These are phyloP conservation scores for Phytophthora europaea DNA, from an alignment of 352 stramenopile species.

Conservation along the genomic window DNA sequence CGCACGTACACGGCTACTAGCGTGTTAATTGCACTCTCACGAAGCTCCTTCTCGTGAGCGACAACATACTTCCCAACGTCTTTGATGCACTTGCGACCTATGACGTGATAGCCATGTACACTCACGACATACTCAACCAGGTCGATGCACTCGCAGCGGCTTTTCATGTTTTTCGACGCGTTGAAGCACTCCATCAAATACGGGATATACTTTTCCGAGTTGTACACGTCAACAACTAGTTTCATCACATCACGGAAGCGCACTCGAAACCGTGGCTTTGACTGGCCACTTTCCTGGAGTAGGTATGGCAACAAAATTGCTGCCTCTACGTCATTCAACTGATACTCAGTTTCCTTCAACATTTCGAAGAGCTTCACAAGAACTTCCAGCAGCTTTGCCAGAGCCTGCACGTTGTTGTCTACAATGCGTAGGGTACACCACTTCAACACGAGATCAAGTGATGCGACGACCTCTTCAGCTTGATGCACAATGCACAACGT, in stretches of 20 bases:
- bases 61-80: constrained; percentile 85
- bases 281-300: constrained; percentile 87
- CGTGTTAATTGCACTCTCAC: constrained; percentile 78
- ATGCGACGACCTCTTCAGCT: constrained; percentile 70
- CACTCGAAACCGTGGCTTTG: constrained; percentile 85
- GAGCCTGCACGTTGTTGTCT: constrained; percentile 90
- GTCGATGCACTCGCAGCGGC: constrained; percentile 87
- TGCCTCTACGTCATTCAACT: constrained; percentile 87
- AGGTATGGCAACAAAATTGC: constrained; percentile 85
- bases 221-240: constrained; percentile 84
- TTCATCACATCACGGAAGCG: constrained; percentile 90
- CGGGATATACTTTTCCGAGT: constrained; percentile 73
- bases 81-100: constrained; percentile 82
- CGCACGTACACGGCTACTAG: constrained; percentile 78
- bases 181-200: constrained; percentile 89
- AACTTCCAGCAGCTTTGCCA: constrained; percentile 86
- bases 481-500: constrained; percentile 73
- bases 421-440: constrained; percentile 88
- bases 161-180: constrained; percentile 89
- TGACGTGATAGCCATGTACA: constrained; percentile 61
- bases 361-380: constrained; percentile 86
- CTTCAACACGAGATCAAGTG: constrained; percentile 86
- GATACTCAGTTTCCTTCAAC: constrained; percentile 69
- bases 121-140: constrained; percentile 83
- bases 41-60: constrained; percentile 86